These are phyloP conservation scores for Sugiyamaella smithiae DNA, from an alignment of 805 yeast genomes.

Conservation along the genomic window DNA sequence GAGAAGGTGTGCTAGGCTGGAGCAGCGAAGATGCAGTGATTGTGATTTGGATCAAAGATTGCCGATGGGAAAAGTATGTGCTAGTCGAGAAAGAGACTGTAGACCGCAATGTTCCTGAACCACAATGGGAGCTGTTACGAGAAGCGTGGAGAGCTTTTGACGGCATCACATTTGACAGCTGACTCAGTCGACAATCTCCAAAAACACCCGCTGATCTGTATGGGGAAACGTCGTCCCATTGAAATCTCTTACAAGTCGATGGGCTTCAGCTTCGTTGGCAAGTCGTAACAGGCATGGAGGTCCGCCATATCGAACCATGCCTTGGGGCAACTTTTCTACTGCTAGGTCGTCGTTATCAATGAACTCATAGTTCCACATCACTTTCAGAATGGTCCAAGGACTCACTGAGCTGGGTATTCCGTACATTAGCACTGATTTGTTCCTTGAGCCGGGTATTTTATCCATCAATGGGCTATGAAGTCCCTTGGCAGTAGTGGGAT, in stretches of 20 bases:
- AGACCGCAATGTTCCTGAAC: conserved; percentile 28
- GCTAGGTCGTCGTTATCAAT: conserved; percentile 33
- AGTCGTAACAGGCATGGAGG: conserved; percentile 33
- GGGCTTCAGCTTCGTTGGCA: conserved; percentile 31
- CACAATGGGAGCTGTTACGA: conserved; percentile 56
- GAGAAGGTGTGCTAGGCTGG: conserved; percentile 65
- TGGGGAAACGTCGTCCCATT: conserved; percentile 30
- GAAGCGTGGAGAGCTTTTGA: conserved; percentile 70
- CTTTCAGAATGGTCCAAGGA: conserved; percentile 25
- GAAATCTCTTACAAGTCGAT: conserved; percentile 31
- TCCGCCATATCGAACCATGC: conserved; percentile 32
- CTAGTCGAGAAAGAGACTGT: conserved; percentile 50
- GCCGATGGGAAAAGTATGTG: conserved; percentile 84
- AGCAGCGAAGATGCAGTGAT: conserved; percentile 68
- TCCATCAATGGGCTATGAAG: conserved; percentile 26
- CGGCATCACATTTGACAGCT: conserved; percentile 36
- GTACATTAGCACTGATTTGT: conserved; percentile 29
- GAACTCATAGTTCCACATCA: conserved; percentile 35
- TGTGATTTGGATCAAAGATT: conserved; percentile 64
- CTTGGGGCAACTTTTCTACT: conserved; percentile 33
- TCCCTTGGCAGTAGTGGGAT: conserved; percentile 25
- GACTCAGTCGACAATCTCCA: conserved; percentile 33
- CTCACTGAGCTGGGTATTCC: conserved; percentile 32
- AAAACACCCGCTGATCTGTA: conserved; percentile 26
- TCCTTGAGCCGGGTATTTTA: conserved; percentile 27